phyloP scores from a whole-genome alignment of 192 early-diverging fungal species.

The Backusella westeae region DNA sequence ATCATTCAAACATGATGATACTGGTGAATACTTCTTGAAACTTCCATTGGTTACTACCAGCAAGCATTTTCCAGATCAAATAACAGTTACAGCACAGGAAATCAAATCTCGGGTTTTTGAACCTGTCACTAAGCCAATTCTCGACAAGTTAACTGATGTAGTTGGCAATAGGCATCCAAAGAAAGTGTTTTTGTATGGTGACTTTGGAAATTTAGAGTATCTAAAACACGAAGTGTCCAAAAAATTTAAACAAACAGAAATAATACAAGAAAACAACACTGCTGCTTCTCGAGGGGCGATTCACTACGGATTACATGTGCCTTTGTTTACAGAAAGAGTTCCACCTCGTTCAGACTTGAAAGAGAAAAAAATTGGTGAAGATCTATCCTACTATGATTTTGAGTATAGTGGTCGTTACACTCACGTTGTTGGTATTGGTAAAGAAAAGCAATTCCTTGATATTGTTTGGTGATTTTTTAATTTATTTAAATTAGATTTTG shows the following conservation, averaged over 20 bases:
- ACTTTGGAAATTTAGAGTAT: background rate
- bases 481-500: constrained; percentile 1
- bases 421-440: constrained; percentile 11
- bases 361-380: background rate
- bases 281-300: background rate
- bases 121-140: constrained; percentile 36
- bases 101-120: constrained; percentile 52
- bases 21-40: constrained; percentile 44
- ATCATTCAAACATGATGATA: constrained; percentile 41
- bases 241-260: background rate
- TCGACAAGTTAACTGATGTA: background rate
- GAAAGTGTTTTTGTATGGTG: background rate
- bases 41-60: background rate
- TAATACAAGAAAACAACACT: background rate
- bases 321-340: background rate
- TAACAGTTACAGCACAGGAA: constrained; percentile 32
- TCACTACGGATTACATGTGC: background rate
- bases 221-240: background rate
- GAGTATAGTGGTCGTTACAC: background rate
- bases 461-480: background rate
- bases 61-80: background rate
- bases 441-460: background rate
- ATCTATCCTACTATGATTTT: background rate
- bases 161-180: background rate
- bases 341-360: background rate